Evolutionary conservation across 1,284 basidiomycete species (phyloP).

Genomic region (Pholiota adiposa): DNA sequence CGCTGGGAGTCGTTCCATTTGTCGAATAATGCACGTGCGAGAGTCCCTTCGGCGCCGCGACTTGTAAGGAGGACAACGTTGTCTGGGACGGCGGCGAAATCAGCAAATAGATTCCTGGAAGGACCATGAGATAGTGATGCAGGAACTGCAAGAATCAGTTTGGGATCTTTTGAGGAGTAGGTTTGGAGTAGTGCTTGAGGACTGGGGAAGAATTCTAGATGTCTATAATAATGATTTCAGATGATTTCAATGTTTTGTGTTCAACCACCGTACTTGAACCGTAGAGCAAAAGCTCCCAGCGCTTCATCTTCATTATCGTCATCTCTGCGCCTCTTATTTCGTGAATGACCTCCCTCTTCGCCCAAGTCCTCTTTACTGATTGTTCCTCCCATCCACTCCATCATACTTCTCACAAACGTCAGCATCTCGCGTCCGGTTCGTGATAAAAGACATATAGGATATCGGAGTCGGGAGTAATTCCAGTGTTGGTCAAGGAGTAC

Average conservation of each 20-base stretch:
- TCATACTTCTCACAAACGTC: conserved; percentile 94
- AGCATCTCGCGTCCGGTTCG: conserved; percentile 93
- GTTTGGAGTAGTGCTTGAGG: conserved; percentile 81
- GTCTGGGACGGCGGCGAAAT: conserved; percentile 80
- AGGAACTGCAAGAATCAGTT: conserved; percentile 93
- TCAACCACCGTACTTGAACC: conserved; percentile 61
- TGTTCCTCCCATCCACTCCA: conserved; percentile 98
- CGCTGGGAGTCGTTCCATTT: conserved; percentile 86
- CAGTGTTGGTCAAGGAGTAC: conserved; percentile 98
- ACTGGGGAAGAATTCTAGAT: conserved; percentile 88
- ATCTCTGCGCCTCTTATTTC: conserved; percentile 53
- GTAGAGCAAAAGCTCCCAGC: conserved; percentile 73
- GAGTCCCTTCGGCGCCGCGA: conserved; percentile 79
- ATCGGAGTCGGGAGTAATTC: conserved; percentile 82
- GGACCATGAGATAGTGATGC: conserved; percentile 92
- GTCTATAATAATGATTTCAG: conserved; percentile 55
- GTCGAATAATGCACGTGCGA: conserved; percentile 82
- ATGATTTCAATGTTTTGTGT: neutral
- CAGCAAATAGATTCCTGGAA: conserved; percentile 83
- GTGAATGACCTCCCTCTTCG: conserved; percentile 63
- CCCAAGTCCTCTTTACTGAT: conserved; percentile 89
- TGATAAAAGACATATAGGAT: conserved; percentile 91
- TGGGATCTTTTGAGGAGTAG: conserved; percentile 86
- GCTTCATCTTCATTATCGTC: conserved; percentile 77
- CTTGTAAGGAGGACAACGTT: conserved; percentile 88